Conservation (phyloP, 2,329 filamentous ascomycete genomes). For the Ophiostoma ulmi region DNA sequence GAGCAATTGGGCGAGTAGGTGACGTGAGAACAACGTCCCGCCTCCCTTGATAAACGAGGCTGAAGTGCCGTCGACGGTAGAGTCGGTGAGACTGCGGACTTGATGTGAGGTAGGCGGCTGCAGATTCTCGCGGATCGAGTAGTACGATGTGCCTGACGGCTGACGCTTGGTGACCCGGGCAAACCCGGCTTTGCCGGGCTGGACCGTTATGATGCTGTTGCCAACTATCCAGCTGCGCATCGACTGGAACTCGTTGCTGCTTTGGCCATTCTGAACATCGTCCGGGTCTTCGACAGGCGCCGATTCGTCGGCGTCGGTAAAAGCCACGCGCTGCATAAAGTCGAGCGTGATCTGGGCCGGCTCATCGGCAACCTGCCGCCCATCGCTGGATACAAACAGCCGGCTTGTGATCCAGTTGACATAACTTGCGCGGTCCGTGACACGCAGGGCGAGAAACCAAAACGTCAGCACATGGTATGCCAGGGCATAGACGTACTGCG, state of each 20-base stretch:
- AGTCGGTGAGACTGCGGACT: constrained; percentile 9
- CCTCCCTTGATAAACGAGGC: neutral
- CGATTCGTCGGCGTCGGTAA: constrained; percentile 78
- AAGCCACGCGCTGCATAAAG: constrained; percentile 86
- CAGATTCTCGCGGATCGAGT: constrained; percentile 56
- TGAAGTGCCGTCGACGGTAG: neutral
- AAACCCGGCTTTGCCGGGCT: constrained; percentile 62
- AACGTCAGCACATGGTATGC: constrained; percentile 95
- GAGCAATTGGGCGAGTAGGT: constrained; percentile 65
- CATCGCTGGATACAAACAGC: constrained; percentile 71
- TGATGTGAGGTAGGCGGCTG: constrained; percentile 55
- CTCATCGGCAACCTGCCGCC: constrained; percentile 72
- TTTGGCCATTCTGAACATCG: constrained; percentile 37
- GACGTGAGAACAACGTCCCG: constrained; percentile 54
- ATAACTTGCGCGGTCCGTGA: constrained; percentile 75
- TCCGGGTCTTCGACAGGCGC: constrained; percentile 53
- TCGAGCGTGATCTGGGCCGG: constrained; percentile 91
- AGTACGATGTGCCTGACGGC: constrained; percentile 61
- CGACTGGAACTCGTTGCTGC: constrained; percentile 60
- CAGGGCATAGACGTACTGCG: constrained; percentile 88
- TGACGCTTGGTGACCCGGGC: constrained; percentile 67
- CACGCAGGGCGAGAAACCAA: constrained; percentile 88
- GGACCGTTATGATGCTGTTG: constrained; percentile 67
- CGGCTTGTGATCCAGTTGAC: constrained; percentile 88
- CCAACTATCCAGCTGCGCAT: constrained; percentile 65